Percentiles rank a stretch among this genome's conserved stretches.
These are phyloP conservation scores for Epichloe sp. DNA, from an alignment of 2,329 filamentous ascomycete species.

Conservation along the genomic window DNA sequence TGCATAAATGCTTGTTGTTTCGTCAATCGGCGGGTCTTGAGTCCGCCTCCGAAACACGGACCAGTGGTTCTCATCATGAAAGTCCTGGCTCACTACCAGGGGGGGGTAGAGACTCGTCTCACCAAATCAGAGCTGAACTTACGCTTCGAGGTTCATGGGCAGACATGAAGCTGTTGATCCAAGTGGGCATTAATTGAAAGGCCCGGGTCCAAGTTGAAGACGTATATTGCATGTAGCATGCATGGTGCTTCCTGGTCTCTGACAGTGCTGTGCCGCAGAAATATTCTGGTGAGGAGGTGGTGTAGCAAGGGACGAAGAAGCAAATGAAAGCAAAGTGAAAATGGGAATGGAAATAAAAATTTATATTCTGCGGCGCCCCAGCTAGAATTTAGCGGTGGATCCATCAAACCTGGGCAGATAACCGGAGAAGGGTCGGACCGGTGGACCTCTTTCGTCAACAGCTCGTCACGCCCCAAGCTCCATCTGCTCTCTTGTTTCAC, in stretches of 20 bases:
- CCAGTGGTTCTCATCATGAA: constrained; percentile 71
- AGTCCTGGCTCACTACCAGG: constrained; percentile 1
- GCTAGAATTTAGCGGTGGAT: background rate
- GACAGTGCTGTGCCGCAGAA: background rate
- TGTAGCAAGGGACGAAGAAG: background rate
- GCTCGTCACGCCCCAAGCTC: background rate
- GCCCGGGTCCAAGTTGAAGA: background rate
- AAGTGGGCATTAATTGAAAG: background rate
- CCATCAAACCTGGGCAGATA: background rate
- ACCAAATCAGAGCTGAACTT: background rate
- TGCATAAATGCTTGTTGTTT: constrained; percentile 61
- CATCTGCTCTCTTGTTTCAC: background rate
- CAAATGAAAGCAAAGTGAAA: background rate
- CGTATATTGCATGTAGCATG: background rate
- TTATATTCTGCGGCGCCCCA: constrained; percentile 1
- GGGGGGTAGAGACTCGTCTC: background rate
- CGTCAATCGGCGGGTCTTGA: constrained; percentile 84
- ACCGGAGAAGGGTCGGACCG: constrained; percentile 13
- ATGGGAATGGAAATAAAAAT: background rate
- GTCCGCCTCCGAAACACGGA: constrained; percentile 89
- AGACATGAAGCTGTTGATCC: background rate
- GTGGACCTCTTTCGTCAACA: background rate
- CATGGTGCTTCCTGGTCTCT: background rate
- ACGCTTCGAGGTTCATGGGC: background rate
- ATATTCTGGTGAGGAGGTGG: background rate